These are phyloP conservation scores for Chrysosphaeria jannelii DNA, from an alignment of 2,329 filamentous ascomycete species.

Conservation along the genomic window DNA sequence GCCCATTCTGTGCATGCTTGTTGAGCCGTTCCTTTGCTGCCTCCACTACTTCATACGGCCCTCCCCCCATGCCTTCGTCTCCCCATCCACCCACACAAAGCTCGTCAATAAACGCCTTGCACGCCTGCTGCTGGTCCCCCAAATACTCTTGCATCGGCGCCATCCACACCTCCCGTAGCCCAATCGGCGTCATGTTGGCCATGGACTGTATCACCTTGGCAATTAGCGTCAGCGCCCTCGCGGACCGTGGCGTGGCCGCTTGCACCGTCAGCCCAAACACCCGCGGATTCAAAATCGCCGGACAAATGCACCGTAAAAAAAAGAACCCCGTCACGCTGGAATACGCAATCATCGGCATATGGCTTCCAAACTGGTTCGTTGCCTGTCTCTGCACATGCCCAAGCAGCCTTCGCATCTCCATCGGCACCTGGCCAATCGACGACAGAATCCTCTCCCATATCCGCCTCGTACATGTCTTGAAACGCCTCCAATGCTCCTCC, in stretches of 20 bases:
- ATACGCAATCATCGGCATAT: conserved; percentile 64
- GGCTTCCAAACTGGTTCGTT: conserved; percentile 83
- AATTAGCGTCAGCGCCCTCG: conserved; percentile 70
- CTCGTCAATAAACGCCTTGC: conserved; percentile 66
- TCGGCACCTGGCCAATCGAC: conserved; percentile 45
- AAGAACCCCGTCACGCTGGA: conserved; percentile 87
- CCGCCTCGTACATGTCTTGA: conserved; percentile 48
- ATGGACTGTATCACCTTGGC: conserved; percentile 78
- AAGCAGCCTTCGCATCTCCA: conserved; percentile 59
- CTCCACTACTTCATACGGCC: no score
- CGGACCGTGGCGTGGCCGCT: conserved; percentile 53
- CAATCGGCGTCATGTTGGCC: conserved; percentile 72
- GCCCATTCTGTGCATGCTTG: conserved; percentile 64
- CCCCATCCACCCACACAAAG: conserved; percentile 67
- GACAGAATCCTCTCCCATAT: conserved; percentile 60
- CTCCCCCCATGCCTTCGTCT: no score
- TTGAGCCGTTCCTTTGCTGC: no score
- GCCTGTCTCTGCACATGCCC: conserved; percentile 79
- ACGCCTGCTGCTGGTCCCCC: conserved; percentile 39
- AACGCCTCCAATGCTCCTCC: conserved; percentile 51
- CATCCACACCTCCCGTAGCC: conserved; percentile 95
- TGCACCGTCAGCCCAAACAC: conserved; percentile 64
- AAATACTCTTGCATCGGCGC: conserved; percentile 90
- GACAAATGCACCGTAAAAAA: conserved; percentile 84
- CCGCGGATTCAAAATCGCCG: conserved; percentile 85